Conservation (phyloP, 148 eudicot genomes). For the Camellia japonica region DNA sequence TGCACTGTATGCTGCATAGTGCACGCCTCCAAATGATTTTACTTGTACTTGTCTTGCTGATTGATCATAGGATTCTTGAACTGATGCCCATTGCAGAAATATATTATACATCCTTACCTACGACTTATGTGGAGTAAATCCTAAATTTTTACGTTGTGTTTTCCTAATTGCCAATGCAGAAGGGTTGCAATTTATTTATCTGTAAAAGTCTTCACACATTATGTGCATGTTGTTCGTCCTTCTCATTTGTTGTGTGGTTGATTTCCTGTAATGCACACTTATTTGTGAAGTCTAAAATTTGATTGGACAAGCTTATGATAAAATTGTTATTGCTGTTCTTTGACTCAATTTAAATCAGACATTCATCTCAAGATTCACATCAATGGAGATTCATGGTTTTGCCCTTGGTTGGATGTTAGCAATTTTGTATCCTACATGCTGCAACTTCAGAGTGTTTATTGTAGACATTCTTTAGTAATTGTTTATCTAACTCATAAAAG, state of each 20-base stretch:
- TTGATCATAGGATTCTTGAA: neutral
- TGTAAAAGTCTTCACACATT: neutral
- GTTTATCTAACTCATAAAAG: neutral
- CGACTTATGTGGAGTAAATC: neutral
- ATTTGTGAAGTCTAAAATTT: neutral
- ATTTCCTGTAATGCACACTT: neutral
- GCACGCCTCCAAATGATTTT: neutral
- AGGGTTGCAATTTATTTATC: neutral
- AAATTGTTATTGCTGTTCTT: conserved; percentile 31
- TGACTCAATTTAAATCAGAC: conserved; percentile 37
- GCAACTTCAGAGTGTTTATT: conserved; percentile 13
- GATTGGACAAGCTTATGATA: neutral
- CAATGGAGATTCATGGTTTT: conserved; percentile 29
- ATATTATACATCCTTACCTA: neutral
- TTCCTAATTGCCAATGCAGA: neutral
- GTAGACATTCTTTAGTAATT: neutral
- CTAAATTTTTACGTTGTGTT: neutral
- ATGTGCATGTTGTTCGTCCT: neutral
- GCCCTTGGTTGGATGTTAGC: conserved; percentile 22
- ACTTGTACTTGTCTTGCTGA: conserved; percentile 2
- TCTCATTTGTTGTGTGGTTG: neutral
- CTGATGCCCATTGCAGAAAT: neutral
- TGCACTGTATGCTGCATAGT: neutral
- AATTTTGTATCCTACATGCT: conserved; percentile 31
- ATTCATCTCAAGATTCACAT: conserved; percentile 18